A percentile compares a stretch with the other conserved stretches of the same genome.
Conservation (phyloP, 2,329 filamentous ascomycete species). For the Verticillium longisporum region DNA sequence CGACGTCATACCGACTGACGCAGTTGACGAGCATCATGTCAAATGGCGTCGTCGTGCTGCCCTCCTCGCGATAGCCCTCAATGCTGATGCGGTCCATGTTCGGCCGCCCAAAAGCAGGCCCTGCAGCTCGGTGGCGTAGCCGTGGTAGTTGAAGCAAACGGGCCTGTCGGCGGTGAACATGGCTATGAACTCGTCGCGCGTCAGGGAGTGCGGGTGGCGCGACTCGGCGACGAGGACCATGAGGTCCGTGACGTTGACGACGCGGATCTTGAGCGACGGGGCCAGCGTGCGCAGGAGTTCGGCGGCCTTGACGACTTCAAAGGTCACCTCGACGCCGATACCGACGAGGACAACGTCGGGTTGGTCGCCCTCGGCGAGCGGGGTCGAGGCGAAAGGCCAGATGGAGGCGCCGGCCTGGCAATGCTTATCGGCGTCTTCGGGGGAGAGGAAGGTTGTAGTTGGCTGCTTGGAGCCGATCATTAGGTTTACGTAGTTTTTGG, state of each 20-base stretch:
- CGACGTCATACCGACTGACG: slow-evolving; percentile 54
- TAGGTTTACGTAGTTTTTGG: slow-evolving; percentile 59
- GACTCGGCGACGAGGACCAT: slow-evolving; percentile 53
- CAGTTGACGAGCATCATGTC: slow-evolving; percentile 62
- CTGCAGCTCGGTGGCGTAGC: slow-evolving; percentile 53
- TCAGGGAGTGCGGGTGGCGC: slow-evolving; percentile 52
- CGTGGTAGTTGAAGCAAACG: slow-evolving; percentile 62
- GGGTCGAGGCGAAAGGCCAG: slow-evolving; percentile 52
- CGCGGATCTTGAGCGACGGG: slow-evolving; percentile 49
- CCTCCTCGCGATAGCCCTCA: slow-evolving; percentile 57
- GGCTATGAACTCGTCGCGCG: slow-evolving; percentile 40
- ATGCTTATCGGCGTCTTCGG: slow-evolving; percentile 54
- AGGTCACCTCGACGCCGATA: slow-evolving; percentile 59
- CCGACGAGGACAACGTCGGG: slow-evolving; percentile 59
- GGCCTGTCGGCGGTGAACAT: slow-evolving; percentile 50
- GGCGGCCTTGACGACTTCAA: slow-evolving; percentile 57
- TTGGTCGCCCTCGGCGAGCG: slow-evolving; percentile 36
- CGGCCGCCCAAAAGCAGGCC: slow-evolving; percentile 53
- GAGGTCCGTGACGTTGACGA: slow-evolving; percentile 60
- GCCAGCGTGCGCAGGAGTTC: slow-evolving; percentile 41
- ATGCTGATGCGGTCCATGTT: slow-evolving; percentile 45
- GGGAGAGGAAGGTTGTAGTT: slow-evolving; percentile 51
- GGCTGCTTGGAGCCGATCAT: slow-evolving; percentile 66
- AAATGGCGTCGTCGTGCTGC: slow-evolving; percentile 60
- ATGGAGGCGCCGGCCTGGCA: slow-evolving; percentile 52